Evolutionary conservation across 1,284 basidiomycete genomes (phyloP).

Genomic region (Puccinia hordei): DNA sequence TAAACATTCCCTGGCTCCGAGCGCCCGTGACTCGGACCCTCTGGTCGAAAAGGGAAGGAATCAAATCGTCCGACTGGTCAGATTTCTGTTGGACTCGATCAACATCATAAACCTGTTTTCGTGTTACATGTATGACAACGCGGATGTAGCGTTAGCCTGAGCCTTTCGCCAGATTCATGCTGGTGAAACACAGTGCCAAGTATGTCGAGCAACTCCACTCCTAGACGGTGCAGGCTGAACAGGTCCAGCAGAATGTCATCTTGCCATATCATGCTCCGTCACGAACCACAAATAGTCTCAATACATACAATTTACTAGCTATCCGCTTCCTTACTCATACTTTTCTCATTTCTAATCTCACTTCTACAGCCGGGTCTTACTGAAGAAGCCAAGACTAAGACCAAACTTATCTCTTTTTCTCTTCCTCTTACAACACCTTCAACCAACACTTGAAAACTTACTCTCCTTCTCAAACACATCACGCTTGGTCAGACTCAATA

Average conservation of each 20-base stretch:
- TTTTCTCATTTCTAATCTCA: background rate
- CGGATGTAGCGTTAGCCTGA: background rate
- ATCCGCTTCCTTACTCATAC: background rate
- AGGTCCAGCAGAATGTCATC: too few species aligned
- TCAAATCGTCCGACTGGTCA: background rate
- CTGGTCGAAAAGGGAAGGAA: background rate
- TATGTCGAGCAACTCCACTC: background rate
- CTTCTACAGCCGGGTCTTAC: background rate
- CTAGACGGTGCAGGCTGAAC: background rate
- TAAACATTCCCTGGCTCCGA: background rate
- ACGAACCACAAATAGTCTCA: background rate
- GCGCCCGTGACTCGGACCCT: background rate
- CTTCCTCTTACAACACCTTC: background rate
- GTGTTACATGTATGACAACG: background rate
- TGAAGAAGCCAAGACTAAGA: background rate
- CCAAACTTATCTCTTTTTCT: background rate
- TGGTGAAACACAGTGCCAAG: background rate
- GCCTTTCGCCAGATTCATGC: background rate
- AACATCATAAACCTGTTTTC: background rate
- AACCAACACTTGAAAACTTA: background rate
- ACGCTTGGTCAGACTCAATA: too few species aligned
- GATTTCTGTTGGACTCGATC: background rate
- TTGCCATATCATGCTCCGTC: background rate
- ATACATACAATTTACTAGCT: too few species aligned
- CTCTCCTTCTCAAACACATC: background rate